phyloP scores from a whole-genome alignment of 495 filamentous ascomycete species.

The Daldinia childiae region DNA sequence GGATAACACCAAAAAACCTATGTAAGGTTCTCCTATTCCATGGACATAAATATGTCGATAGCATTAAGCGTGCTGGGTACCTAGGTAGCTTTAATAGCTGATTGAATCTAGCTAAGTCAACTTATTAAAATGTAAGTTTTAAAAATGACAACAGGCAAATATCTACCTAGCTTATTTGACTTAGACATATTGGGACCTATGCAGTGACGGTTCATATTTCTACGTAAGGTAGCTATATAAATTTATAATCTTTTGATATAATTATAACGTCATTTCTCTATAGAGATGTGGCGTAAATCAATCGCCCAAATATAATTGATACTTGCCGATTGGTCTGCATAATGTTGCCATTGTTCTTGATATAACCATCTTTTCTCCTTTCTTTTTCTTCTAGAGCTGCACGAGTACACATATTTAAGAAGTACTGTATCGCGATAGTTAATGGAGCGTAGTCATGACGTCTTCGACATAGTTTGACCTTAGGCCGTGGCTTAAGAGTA shows the following conservation, averaged over 20 bases:
- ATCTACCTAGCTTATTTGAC: neutral
- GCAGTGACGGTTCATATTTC: neutral
- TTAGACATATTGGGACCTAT: neutral
- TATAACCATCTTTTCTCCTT: neutral
- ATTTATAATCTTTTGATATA: neutral
- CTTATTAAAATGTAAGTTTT: neutral
- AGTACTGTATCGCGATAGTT: neutral
- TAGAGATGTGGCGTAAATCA: neutral
- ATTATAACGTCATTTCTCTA: neutral
- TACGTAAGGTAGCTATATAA: no score
- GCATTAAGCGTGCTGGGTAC: neutral
- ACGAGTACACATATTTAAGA: neutral
- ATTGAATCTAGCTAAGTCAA: neutral
- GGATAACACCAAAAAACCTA: neutral
- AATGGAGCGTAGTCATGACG: conserved; percentile 31
- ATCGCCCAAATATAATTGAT: neutral
- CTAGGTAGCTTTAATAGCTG: neutral
- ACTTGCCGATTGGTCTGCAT: neutral
- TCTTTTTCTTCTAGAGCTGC: neutral
- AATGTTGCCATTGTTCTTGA: neutral
- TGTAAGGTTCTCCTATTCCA: neutral
- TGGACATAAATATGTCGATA: neutral
- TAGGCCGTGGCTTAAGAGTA: conserved; percentile 4
- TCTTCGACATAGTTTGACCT: conserved; percentile 29
- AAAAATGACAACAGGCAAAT: neutral